Percentiles rank a stretch among this genome's conserved stretches.
phyloP scores from a whole-genome alignment of 2,329 filamentous ascomycete species.

The Exophiala xenobiotica region DNA sequence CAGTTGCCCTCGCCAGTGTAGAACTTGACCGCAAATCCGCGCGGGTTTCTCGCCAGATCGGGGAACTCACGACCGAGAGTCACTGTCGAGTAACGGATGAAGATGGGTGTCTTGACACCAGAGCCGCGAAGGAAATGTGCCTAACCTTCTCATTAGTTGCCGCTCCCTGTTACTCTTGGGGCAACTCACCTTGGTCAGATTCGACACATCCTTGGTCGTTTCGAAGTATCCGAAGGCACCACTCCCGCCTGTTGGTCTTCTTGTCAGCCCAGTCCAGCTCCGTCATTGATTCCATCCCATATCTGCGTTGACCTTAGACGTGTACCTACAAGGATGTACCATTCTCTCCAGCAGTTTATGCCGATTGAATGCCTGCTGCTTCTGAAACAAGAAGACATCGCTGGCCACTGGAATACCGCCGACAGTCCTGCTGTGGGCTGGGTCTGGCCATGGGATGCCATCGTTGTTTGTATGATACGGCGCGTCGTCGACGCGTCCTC shows the following conservation, averaged over 20 bases:
- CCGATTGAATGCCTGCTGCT: conserved; percentile 58
- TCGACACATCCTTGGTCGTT: conserved; percentile 29
- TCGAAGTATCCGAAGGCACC: conserved; percentile 34
- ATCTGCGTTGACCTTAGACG: not conserved
- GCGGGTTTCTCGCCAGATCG: conserved; percentile 48
- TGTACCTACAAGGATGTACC: conserved; percentile 32
- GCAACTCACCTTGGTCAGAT: conserved; percentile 29
- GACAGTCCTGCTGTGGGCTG: conserved; percentile 53
- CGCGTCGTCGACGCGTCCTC: conserved; percentile 51
- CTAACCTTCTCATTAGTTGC: conserved; percentile 26
- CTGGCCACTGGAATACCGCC: conserved; percentile 53
- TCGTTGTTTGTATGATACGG: conserved; percentile 58
- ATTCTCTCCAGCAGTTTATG: conserved; percentile 51
- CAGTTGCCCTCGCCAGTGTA: conserved; percentile 52
- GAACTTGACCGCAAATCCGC: conserved; percentile 53
- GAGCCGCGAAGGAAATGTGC: conserved; percentile 43
- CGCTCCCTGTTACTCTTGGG: conserved; percentile 27
- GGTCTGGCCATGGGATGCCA: conserved; percentile 52
- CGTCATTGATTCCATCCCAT: too few species aligned
- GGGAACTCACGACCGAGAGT: conserved; percentile 45
- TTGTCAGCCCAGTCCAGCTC: too few species aligned
- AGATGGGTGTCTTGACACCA: conserved; percentile 46
- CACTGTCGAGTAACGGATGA: conserved; percentile 48
- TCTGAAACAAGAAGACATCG: conserved; percentile 55
- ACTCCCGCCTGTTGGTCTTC: conserved; percentile 20